A percentile compares a stretch with the other conserved stretches of the same genome.
Evolutionary conservation across 75 land plant genomes (phyloP).

Genomic region (Selaginella moellendorffii): DNA sequence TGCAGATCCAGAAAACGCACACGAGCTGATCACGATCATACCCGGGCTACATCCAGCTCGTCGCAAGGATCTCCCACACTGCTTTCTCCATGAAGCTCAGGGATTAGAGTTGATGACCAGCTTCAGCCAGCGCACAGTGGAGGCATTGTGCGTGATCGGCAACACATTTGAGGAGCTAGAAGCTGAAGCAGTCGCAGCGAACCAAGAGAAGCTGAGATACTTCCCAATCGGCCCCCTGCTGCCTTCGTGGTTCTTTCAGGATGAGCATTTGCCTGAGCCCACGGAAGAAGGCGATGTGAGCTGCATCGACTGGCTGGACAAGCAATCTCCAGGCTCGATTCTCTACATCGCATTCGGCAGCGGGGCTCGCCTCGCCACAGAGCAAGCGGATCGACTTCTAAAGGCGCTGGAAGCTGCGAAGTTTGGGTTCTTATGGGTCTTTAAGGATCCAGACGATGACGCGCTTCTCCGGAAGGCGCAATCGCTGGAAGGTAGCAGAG

Average conservation of each 20-base stretch:
- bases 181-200: neutral
- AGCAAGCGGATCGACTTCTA: neutral
- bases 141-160: neutral
- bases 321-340: slow-evolving; percentile 1
- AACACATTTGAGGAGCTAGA: slow-evolving; percentile 9
- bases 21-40: neutral
- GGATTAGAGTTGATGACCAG: neutral
- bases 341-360: slow-evolving; percentile 9
- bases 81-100: neutral
- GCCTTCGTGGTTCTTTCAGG: neutral
- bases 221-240: neutral
- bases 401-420: neutral
- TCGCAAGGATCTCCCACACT: neutral
- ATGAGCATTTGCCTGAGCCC: neutral
- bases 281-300: neutral
- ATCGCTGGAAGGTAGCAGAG: neutral
- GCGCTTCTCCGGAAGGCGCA: neutral
- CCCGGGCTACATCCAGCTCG: neutral
- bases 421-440: neutral
- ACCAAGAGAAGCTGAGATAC: neutral
- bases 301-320: slow-evolving; percentile 4
- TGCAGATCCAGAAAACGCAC: neutral
- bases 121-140: neutral
- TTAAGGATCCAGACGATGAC: neutral
- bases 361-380: neutral